These are phyloP conservation scores for Solanum medicagineum DNA, from an alignment of 257 asterid genomes.

Conservation along the genomic window DNA sequence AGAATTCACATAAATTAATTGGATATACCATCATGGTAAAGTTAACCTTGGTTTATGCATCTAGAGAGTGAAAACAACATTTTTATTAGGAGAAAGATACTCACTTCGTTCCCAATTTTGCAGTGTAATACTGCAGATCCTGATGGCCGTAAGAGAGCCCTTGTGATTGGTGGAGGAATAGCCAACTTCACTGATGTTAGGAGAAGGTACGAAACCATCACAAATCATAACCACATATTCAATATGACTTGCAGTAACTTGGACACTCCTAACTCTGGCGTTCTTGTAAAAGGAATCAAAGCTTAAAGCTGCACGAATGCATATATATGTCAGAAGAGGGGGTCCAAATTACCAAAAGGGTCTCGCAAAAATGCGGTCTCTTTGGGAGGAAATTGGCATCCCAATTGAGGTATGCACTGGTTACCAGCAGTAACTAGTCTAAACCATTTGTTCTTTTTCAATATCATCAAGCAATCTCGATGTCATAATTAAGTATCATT, in stretches of 20 bases:
- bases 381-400: conserved; percentile 83
- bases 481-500: not conserved
- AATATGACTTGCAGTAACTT: too few species aligned
- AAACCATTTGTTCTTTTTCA: not conserved
- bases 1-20: too few species aligned
- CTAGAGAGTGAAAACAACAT: too few species aligned
- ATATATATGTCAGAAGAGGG: conserved; percentile 76
- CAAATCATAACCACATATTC: too few species aligned
- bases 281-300: conserved; percentile 57
- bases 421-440: not conserved
- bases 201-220: conserved; percentile 45
- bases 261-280: not conserved
- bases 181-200: conserved; percentile 89
- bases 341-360: conserved; percentile 96
- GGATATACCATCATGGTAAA: not conserved
- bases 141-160: conserved; percentile 82
- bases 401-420: conserved; percentile 63
- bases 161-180: conserved; percentile 86
- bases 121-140: conserved; percentile 96
- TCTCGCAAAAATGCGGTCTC: conserved; percentile 77
- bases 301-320: conserved; percentile 90
- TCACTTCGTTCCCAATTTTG: not conserved
- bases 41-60: not conserved
- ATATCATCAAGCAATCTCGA: not conserved
- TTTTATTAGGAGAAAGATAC: not conserved